phyloP scores from a whole-genome alignment of 805 yeast genomes.

The Osmozyma mogii region DNA sequence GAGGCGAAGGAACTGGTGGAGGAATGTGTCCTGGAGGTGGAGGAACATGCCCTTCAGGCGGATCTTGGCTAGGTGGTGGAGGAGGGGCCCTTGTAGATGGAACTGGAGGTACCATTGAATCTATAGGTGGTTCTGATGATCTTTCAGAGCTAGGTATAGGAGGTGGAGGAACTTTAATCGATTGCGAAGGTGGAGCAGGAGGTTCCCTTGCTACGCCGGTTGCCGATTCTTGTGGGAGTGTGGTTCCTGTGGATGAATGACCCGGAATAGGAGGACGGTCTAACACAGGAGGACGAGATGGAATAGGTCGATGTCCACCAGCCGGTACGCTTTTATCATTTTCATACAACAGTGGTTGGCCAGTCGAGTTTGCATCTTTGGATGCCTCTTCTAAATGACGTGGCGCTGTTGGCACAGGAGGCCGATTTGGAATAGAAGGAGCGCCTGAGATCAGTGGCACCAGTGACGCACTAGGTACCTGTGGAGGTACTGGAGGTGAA shows the following conservation, averaged over 20 bases:
- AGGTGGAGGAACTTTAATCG: constrained; percentile 6
- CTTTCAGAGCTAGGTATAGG: constrained; percentile 5
- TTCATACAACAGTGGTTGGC: no score
- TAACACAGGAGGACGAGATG: constrained; percentile 13
- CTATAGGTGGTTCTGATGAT: constrained; percentile 1
- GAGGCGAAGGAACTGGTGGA: constrained; percentile 1
- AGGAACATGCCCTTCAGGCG: constrained; percentile 1
- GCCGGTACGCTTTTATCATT: constrained; percentile 10
- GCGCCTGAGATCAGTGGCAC: constrained; percentile 12
- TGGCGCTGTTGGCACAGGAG: constrained; percentile 9
- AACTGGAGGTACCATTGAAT: constrained; percentile 10
- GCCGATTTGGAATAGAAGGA: constrained; percentile 15
- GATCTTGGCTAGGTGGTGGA: constrained; percentile 3
- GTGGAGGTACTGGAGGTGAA: constrained; percentile 1
- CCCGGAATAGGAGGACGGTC: constrained; percentile 6
- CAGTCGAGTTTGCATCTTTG: no score
- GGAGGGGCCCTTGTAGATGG: constrained; percentile 15
- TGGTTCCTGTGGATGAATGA: constrained; percentile 10
- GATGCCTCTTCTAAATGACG: no score
- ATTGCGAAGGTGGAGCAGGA: no score
- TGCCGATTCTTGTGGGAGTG: constrained; percentile 8
- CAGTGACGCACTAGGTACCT: constrained; percentile 3
- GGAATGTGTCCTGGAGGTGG: constrained; percentile 6
- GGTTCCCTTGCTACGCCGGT: constrained; percentile 2
- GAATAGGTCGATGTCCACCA: constrained; percentile 3